Percentiles rank a stretch among this genome's conserved stretches.
phyloP scores from a whole-genome alignment of 2,329 filamentous ascomycete genomes.

The Colletotrichum limetticola region DNA sequence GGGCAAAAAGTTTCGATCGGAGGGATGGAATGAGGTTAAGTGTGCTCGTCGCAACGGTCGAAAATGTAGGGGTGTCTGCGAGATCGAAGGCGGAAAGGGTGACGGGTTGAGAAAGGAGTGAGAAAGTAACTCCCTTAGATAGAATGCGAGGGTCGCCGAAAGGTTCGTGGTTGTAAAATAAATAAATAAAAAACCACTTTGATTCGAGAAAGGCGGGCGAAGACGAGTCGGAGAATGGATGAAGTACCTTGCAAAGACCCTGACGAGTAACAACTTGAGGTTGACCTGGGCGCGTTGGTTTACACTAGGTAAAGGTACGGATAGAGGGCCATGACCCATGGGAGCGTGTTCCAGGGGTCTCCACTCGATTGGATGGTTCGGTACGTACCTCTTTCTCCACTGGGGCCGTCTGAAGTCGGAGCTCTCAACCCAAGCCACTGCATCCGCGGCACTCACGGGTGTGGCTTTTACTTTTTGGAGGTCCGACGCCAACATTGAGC shows the following conservation, averaged over 20 bases:
- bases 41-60: not conserved
- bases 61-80: not conserved
- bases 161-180: not conserved
- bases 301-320: not conserved
- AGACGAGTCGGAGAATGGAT: not conserved
- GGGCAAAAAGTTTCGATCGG: not conserved
- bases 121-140: no score
- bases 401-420: not conserved
- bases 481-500: not conserved
- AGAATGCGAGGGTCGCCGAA: not conserved
- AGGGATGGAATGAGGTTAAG: not conserved
- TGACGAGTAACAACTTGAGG: conserved; percentile 21
- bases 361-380: not conserved
- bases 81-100: not conserved
- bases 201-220: not conserved
- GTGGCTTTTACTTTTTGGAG: not conserved
- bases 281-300: conserved; percentile 26
- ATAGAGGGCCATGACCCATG: not conserved
- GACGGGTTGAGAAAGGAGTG: not conserved
- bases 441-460: not conserved
- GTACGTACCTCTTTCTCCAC: not conserved
- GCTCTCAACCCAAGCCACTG: not conserved
- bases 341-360: conserved; percentile 19
- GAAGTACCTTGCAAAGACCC: conserved; percentile 11
- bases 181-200: no score